These are phyloP conservation scores for Ceratopteris richardii DNA, from an alignment of 75 land plant species.

Conservation along the genomic window DNA sequence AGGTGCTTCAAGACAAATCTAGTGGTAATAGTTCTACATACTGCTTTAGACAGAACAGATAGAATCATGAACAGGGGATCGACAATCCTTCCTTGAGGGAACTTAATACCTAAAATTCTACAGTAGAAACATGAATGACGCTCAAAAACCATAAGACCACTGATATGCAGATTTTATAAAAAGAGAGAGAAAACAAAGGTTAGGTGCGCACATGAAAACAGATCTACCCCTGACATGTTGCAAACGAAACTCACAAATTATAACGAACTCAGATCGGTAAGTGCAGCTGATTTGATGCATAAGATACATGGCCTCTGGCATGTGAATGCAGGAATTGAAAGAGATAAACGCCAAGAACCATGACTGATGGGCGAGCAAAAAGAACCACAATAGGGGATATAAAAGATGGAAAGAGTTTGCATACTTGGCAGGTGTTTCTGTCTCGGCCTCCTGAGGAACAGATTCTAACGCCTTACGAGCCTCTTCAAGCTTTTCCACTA, in stretches of 20 bases:
- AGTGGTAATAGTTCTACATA: neutral
- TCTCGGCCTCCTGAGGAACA: conserved; percentile 30
- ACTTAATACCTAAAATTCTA: too few species aligned
- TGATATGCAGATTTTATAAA: too few species aligned
- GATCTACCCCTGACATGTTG: too few species aligned
- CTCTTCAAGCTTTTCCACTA: conserved; percentile 55
- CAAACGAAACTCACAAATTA: too few species aligned
- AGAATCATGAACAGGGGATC: neutral
- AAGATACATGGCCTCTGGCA: too few species aligned
- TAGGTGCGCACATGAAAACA: too few species aligned
- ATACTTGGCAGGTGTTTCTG: too few species aligned
- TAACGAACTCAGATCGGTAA: too few species aligned
- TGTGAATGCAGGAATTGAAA: neutral
- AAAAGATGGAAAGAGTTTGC: too few species aligned
- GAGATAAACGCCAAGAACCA: too few species aligned
- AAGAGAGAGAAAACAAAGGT: too few species aligned
- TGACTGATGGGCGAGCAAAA: neutral
- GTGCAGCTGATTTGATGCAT: too few species aligned
- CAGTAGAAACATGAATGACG: neutral
- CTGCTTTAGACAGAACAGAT: neutral
- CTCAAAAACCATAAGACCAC: neutral
- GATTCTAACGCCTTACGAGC: conserved; percentile 51
- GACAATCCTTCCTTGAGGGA: neutral
- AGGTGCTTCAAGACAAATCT: neutral
- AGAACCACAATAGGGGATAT: neutral